Conservation (phyloP, 177 flowering plant species). For the Vitis hybrid region DNA sequence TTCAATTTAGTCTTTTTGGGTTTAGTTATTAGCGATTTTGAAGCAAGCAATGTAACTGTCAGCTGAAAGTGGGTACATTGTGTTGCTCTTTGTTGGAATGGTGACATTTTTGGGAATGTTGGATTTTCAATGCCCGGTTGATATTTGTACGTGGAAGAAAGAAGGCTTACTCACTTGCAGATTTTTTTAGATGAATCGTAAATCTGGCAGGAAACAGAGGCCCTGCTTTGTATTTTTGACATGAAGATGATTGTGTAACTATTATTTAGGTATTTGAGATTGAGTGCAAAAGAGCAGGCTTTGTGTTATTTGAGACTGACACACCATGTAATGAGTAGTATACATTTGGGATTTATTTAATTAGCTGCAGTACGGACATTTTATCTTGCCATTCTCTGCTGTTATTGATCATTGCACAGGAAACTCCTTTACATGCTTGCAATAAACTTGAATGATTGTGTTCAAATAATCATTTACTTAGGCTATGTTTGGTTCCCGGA, state of each 20-base stretch:
- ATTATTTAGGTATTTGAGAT: neutral
- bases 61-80: neutral
- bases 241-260: neutral
- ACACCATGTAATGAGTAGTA: neutral
- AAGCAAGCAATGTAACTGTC: neutral
- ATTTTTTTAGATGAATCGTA: slow-evolving; percentile 1
- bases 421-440: too few species aligned
- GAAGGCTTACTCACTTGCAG: neutral
- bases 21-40: slow-evolving; percentile 1
- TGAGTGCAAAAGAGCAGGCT: neutral
- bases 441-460: too few species aligned
- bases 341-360: too few species aligned
- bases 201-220: neutral
- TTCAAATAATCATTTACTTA: too few species aligned
- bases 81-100: slow-evolving; percentile 7
- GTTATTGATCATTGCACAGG: too few species aligned
- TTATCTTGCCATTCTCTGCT: too few species aligned
- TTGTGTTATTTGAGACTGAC: neutral
- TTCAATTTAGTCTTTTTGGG: neutral
- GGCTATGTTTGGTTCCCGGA: too few species aligned
- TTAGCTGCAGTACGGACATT: too few species aligned
- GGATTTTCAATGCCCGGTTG: neutral
- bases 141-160: neutral
- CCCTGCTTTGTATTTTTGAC: neutral
- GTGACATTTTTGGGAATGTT: neutral